Conservation (phyloP, 2,329 filamentous ascomycete genomes). For the Phyllachora maydis region DNA sequence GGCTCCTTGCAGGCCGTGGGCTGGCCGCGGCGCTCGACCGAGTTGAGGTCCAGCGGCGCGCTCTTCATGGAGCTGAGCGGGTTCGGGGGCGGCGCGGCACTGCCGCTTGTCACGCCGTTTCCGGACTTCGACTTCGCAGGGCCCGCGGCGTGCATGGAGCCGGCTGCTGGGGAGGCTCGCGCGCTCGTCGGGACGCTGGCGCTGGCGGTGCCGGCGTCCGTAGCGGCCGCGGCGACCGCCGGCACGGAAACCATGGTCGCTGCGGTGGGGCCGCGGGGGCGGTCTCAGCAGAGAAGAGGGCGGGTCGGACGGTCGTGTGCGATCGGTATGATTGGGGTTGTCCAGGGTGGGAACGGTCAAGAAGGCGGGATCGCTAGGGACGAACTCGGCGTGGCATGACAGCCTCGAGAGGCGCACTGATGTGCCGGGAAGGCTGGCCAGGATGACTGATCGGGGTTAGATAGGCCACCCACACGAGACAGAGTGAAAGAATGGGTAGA, state of each 20-base stretch:
- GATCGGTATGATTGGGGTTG: no score
- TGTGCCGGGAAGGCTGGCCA: no score
- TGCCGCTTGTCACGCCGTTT: conserved; percentile 31
- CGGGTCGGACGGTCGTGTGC: no score
- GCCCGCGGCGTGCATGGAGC: conserved; percentile 12
- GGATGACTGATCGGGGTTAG: no score
- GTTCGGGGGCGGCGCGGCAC: conserved; percentile 23
- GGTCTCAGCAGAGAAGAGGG: no score
- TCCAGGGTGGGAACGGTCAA: no score
- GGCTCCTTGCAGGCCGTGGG: conserved; percentile 57
- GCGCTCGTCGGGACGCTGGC: conserved; percentile 21
- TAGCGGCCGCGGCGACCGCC: conserved; percentile 3
- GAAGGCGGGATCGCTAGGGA: no score
- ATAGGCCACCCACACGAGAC: no score
- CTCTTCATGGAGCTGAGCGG: conserved; percentile 35
- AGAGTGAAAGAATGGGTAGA: no score
- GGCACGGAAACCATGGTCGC: conserved; percentile 6
- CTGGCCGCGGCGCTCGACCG: conserved; percentile 80
- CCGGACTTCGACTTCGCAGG: conserved; percentile 23
- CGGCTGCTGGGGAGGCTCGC: conserved; percentile 27
- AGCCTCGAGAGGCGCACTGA: no score
- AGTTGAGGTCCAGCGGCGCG: conserved; percentile 58
- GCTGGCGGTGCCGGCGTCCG: conserved; percentile 7
- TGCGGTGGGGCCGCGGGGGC: no score
- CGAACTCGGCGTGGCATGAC: no score